These are phyloP conservation scores for Pythium sp. DNA, from an alignment of 352 stramenopile species.

Conservation along the genomic window DNA sequence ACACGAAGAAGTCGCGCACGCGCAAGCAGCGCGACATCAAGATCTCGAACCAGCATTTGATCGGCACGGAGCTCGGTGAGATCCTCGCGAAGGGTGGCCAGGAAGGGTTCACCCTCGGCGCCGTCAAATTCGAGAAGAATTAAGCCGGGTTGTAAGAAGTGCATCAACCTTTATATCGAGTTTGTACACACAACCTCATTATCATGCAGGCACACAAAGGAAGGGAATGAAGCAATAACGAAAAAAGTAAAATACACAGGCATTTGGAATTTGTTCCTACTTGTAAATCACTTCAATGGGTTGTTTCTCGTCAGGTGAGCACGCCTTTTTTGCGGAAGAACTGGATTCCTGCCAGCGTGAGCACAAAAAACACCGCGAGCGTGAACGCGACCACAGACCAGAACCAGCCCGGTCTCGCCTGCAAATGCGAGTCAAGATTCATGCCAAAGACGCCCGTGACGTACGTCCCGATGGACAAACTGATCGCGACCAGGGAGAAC, in stretches of 20 bases:
- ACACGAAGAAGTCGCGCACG: constrained; percentile 78
- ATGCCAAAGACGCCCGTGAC: constrained; percentile 61
- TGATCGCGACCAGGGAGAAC: constrained; percentile 57
- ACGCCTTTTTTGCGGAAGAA: constrained; percentile 71
- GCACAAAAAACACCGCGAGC: constrained; percentile 41
- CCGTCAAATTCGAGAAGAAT: constrained; percentile 76
- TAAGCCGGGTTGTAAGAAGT: constrained; percentile 5
- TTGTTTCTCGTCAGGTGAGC: constrained; percentile 24
- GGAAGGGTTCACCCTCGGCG: constrained; percentile 80
- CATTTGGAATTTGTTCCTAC: not conserved
- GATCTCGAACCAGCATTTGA: constrained; percentile 87
- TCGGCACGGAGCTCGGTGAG: constrained; percentile 82
- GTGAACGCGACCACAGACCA: constrained; percentile 51
- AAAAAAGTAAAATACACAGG: constrained; percentile 17
- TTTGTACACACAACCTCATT: not conserved
- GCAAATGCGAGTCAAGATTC: constrained; percentile 55
- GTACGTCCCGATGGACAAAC: constrained; percentile 54
- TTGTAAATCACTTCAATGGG: not conserved
- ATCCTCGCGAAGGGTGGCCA: constrained; percentile 74
- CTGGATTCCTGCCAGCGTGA: constrained; percentile 38
- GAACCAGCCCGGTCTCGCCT: constrained; percentile 48
- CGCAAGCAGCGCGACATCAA: constrained; percentile 87
- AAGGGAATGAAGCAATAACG: not conserved
- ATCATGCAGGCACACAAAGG: not conserved
- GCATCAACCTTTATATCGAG: not conserved